These are phyloP conservation scores for Sporothrix protearum DNA, from an alignment of 2,329 filamentous ascomycete genomes.

Conservation along the genomic window DNA sequence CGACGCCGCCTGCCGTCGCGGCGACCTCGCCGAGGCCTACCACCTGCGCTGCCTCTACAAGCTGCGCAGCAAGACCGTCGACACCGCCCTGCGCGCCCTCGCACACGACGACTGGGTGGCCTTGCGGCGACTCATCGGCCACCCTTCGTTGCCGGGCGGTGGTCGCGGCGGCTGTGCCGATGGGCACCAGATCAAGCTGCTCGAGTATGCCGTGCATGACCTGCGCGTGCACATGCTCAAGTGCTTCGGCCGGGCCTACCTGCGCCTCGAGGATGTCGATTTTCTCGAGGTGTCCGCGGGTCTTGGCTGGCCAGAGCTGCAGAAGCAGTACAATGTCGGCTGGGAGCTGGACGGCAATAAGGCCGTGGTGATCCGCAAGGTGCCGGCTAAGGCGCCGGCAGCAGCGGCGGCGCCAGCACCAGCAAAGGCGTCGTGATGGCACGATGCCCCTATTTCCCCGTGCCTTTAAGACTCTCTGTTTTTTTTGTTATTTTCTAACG, in stretches of 20 bases:
- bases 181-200: slow-evolving; percentile 71
- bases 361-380: slow-evolving; percentile 70
- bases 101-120: slow-evolving; percentile 77
- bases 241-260: slow-evolving; percentile 78
- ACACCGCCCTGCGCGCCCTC: slow-evolving; percentile 64
- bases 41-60: slow-evolving; percentile 58
- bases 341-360: slow-evolving; percentile 73
- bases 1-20: slow-evolving; percentile 81
- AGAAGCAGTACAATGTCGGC: slow-evolving; percentile 67
- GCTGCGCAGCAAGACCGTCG: slow-evolving; percentile 65
- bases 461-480: not conserved
- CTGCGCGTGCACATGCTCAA: slow-evolving; percentile 76
- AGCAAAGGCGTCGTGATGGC: not conserved
- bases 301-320: slow-evolving; percentile 68
- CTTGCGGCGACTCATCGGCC: slow-evolving; percentile 64
- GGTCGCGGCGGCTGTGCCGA: slow-evolving; percentile 56
- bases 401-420: not conserved
- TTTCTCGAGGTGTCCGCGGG: slow-evolving; percentile 69
- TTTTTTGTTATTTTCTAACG: not conserved
- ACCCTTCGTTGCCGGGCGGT: slow-evolving; percentile 27
- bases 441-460: not conserved
- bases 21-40: slow-evolving; percentile 70
- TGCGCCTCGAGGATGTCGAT: slow-evolving; percentile 59
- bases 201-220: slow-evolving; percentile 76
- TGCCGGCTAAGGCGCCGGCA: slow-evolving; percentile 37